Conservation (phyloP, 148 eudicot species). For the Amaranthus cruentus region DNA sequence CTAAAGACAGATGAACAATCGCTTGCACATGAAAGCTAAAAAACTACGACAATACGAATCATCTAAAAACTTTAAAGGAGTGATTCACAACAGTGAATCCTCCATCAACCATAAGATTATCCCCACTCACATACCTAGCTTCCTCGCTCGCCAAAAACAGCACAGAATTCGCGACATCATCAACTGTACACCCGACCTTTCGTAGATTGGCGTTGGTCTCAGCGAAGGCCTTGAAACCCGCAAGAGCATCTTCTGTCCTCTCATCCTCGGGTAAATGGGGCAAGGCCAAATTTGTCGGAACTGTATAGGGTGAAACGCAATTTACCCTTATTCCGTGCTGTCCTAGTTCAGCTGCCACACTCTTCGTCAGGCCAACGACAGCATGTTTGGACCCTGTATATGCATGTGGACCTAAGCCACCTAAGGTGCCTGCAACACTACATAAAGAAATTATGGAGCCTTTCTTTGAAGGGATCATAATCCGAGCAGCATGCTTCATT, state of each 20-base stretch:
- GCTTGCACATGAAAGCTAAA: too few species aligned
- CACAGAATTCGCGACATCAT: conserved; percentile 85
- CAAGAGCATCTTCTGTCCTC: conserved; percentile 62
- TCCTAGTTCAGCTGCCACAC: conserved; percentile 89
- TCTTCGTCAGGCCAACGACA: conserved; percentile 78
- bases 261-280: conserved; percentile 66
- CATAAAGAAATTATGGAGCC: conserved; percentile 68
- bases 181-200: conserved; percentile 66
- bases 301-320: conserved; percentile 86
- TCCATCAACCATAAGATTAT: conserved; percentile 88
- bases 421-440: conserved; percentile 59
- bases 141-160: conserved; percentile 90
- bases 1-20: too few species aligned
- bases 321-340: conserved; percentile 77
- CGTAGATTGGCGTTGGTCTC: conserved; percentile 65
- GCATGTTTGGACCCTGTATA: conserved; percentile 91
- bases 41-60: conserved; percentile 10
- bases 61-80: conserved; percentile 57
- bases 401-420: conserved; percentile 77
- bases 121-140: conserved; percentile 80
- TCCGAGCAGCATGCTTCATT: conserved; percentile 94
- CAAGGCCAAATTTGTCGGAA: conserved; percentile 61
- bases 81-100: conserved; percentile 69
- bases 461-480: conserved; percentile 74
- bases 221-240: conserved; percentile 47